A percentile compares a stretch with the other conserved stretches of the same genome.
Evolutionary conservation across 208 protist species (phyloP).

Genomic region (Trypanosoma theileri): DNA sequence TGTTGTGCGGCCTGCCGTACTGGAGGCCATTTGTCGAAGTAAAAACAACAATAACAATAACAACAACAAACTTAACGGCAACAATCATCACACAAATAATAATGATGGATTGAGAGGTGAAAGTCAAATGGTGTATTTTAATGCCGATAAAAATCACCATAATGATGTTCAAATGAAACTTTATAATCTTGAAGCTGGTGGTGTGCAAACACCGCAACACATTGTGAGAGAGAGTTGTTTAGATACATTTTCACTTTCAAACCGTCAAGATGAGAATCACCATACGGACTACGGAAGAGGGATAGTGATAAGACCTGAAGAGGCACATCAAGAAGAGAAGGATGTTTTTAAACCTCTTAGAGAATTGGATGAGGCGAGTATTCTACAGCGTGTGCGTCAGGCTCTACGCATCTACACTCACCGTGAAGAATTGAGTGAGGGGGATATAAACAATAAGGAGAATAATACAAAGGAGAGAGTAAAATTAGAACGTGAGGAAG

Average conservation of each 20-base stretch:
- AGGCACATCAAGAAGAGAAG: not conserved
- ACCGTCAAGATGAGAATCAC: too few relatives aligned
- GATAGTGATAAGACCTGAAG: not conserved
- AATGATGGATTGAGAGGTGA: too few relatives aligned
- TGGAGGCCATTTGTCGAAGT: too few relatives aligned
- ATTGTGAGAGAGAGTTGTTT: not conserved
- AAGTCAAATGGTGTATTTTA: not conserved
- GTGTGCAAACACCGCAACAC: not conserved
- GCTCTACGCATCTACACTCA: not conserved
- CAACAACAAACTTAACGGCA: too few relatives aligned
- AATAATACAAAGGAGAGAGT: not conserved
- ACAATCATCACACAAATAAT: too few relatives aligned
- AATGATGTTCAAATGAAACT: not conserved
- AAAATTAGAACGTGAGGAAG: not conserved
- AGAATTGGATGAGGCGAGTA: slow-evolving; percentile 1
- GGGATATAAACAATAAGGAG: not conserved
- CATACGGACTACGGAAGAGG: too few relatives aligned
- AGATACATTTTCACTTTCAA: too few relatives aligned
- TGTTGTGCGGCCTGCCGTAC: slow-evolving; percentile 13
- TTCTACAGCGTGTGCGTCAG: not conserved
- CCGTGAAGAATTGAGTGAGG: not conserved
- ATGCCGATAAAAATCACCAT: not conserved
- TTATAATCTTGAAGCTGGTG: not conserved
- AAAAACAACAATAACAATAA: too few relatives aligned
- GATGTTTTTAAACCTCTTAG: not conserved